These are phyloP conservation scores for Alternaria tenuissima DNA, from an alignment of 2,329 filamentous ascomycete species.

Conservation along the genomic window DNA sequence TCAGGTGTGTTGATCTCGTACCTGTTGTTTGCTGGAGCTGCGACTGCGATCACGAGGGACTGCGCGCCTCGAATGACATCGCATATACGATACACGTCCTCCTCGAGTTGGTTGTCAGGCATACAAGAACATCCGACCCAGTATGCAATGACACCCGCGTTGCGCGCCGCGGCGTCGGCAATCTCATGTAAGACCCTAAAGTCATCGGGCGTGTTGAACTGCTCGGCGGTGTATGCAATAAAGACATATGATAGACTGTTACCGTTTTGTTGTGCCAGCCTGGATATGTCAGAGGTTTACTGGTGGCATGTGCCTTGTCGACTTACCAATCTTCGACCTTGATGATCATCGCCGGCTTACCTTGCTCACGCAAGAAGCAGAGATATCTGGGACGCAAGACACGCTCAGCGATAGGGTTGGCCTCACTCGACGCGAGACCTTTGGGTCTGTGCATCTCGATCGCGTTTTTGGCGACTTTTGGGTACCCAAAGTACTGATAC, in stretches of 20 bases:
- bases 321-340: constrained; percentile 39
- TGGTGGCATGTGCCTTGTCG: neutral
- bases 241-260: constrained; percentile 50
- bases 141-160: constrained; percentile 52
- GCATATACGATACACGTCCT: constrained; percentile 56
- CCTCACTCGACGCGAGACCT: constrained; percentile 14
- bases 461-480: constrained; percentile 41
- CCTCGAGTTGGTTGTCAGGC: constrained; percentile 44
- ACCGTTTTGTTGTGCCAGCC: constrained; percentile 32
- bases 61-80: constrained; percentile 57
- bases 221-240: constrained; percentile 53
- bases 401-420: constrained; percentile 38
- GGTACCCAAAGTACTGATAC: constrained; percentile 41
- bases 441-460: constrained; percentile 30
- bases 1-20: constrained; percentile 31
- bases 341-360: constrained; percentile 28
- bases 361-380: constrained; percentile 37
- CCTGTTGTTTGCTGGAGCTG: constrained; percentile 33
- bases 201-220: constrained; percentile 46
- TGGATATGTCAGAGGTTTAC: neutral
- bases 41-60: constrained; percentile 54
- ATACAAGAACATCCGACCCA: constrained; percentile 58
- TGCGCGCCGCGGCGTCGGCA: constrained; percentile 50
- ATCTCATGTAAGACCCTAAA: constrained; percentile 47
- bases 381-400: constrained; percentile 39